A percentile compares a stretch with the other conserved stretches of the same genome.
phyloP scores from a whole-genome alignment of 495 filamentous ascomycete species.

The Penicillium verhagenii region DNA sequence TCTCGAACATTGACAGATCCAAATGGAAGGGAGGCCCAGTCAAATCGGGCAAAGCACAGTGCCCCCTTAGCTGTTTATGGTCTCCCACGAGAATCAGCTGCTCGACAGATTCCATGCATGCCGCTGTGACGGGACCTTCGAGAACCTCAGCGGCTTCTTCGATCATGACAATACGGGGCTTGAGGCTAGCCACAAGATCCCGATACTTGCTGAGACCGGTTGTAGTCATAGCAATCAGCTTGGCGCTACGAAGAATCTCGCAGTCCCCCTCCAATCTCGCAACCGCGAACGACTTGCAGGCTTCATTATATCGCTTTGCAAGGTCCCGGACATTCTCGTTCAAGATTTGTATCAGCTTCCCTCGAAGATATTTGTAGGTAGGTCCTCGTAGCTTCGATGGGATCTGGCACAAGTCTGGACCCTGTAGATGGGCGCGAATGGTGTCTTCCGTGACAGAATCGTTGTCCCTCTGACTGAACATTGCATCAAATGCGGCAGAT shows the following conservation, averaged over 20 bases:
- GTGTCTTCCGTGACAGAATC: neutral
- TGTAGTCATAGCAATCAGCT: constrained; percentile 71
- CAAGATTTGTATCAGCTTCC: constrained; percentile 42
- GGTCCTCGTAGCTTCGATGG: constrained; percentile 49
- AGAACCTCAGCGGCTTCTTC: constrained; percentile 77
- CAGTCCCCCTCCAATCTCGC: constrained; percentile 57
- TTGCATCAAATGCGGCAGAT: constrained; percentile 45
- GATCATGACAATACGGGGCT: constrained; percentile 65
- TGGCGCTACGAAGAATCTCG: constrained; percentile 48
- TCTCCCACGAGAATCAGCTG: constrained; percentile 77
- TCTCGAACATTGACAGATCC: constrained; percentile 72
- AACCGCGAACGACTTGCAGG: constrained; percentile 42
- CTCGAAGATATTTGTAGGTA: constrained; percentile 58
- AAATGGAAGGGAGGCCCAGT: constrained; percentile 58
- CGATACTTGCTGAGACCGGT: constrained; percentile 91
- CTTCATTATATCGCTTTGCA: constrained; percentile 41
- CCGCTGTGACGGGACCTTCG: constrained; percentile 62
- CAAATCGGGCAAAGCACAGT: constrained; percentile 54
- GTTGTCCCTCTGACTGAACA: constrained; percentile 37
- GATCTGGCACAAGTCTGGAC: constrained; percentile 58
- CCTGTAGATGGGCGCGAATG: constrained; percentile 20
- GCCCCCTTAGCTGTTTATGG: constrained; percentile 69
- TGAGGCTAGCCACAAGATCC: constrained; percentile 64
- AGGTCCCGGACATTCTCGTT: constrained; percentile 40
- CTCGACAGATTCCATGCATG: constrained; percentile 65